These are phyloP conservation scores for Coniochaeta ligniaria DNA, from an alignment of 2,329 filamentous ascomycete species.

Conservation along the genomic window DNA sequence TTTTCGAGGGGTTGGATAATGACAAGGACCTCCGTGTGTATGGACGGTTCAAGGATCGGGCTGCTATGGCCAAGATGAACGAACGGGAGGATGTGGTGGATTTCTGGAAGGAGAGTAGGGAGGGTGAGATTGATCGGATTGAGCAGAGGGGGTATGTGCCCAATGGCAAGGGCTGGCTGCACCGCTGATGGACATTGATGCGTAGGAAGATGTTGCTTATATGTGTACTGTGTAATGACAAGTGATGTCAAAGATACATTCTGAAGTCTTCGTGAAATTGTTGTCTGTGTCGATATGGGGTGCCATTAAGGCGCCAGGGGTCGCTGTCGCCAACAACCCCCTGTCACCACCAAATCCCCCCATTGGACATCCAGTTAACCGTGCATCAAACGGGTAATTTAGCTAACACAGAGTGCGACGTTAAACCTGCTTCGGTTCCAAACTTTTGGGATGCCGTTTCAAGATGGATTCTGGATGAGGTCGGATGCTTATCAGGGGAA, in stretches of 20 bases:
- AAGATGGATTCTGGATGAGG: not conserved
- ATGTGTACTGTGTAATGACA: not conserved
- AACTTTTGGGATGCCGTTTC: constrained; percentile 1
- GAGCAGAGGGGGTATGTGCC: constrained; percentile 21
- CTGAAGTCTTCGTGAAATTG: too few relatives aligned
- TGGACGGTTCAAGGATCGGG: constrained; percentile 17
- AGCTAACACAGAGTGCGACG: not conserved
- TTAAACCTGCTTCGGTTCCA: constrained; percentile 2
- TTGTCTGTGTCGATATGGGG: too few relatives aligned
- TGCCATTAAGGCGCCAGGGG: too few relatives aligned
- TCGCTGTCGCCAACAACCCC: not conserved
- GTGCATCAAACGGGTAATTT: not conserved
- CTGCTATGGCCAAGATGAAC: constrained; percentile 17
- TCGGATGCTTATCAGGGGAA: not conserved
- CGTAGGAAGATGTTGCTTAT: not conserved
- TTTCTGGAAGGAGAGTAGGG: constrained; percentile 19
- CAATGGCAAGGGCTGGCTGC: constrained; percentile 24
- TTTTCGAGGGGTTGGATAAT: constrained; percentile 19
- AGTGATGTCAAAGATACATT: too few relatives aligned
- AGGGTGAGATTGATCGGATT: constrained; percentile 18
- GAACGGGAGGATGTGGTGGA: constrained; percentile 14
- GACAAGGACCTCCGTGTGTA: constrained; percentile 19
- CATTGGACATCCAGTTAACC: not conserved
- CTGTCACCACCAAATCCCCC: not conserved
- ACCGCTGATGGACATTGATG: constrained; percentile 8